Evolutionary conservation across 257 asterid species (phyloP), one percentile per base, ranked within the genome.

Genomic region (Haberlea rhodopensis): DNA sequence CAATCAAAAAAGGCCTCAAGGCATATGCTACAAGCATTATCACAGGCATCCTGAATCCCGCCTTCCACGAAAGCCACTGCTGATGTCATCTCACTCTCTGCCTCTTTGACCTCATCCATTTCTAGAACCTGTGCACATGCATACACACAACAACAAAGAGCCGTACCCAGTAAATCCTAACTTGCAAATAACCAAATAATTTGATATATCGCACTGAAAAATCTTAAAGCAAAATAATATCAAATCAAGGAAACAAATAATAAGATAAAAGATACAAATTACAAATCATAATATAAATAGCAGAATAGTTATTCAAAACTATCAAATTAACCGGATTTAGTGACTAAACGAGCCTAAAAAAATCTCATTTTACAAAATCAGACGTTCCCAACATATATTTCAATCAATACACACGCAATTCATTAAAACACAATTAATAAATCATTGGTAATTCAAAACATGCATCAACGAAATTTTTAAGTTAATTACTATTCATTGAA

Each of bases 21-120:
- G 82, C 98, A 91, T 73, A 91, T 91, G 89, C 98, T 91, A 72
- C 98, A 91, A 46, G 97, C 68, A 82, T 89, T 97, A 73, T 89
- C 97, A 84, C 95, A 85, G 4, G 98, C 86, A 63, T 91, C 97
- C 69, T 89, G 98, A 70, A 87, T 66, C 67, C 98, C 98, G 20
- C 95, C 98, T 84, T 89, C 95, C 24, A 91, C 96, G 70, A 91
- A 91, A 69, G 98, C 98, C 19, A 88, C 95, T 21, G 95, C 90
- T 69, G 98, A 91, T 59, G 83, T 77, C 82, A 81, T 25, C 68
- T 71, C 87, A 69, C 75, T 27, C 75, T 81, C 95, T 66, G 77
- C 71, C 71, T 73, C 71, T 70, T 79, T 78, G 57, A 67, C 81
- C 79, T 80, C 95, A 37, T 83, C 82, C 89, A 69, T 78, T 73